Evolutionary conservation across 305 asterid species (phyloP).

Genomic region (Nicotiana rustica): DNA sequence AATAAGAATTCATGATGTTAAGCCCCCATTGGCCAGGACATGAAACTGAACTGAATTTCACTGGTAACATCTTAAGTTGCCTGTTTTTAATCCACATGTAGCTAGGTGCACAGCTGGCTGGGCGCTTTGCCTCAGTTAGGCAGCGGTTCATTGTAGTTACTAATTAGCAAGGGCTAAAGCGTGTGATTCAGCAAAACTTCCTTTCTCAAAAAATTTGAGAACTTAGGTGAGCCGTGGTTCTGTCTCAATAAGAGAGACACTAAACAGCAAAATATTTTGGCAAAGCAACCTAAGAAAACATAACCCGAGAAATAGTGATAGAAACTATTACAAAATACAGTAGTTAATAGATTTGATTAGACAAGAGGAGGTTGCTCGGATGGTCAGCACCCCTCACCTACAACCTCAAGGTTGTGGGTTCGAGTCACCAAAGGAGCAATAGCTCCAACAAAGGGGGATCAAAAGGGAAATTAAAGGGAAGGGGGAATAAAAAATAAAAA

Average conservation of each 20-base stretch:
- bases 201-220: neutral
- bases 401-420: too few relatives aligned
- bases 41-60: constrained; percentile 19
- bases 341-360: neutral
- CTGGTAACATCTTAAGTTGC: neutral
- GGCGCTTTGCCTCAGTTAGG: constrained; percentile 5
- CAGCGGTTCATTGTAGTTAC: neutral
- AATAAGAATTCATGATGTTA: constrained; percentile 21
- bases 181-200: neutral
- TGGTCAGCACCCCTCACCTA: too few relatives aligned
- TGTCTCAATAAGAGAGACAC: neutral
- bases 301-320: constrained; percentile 1
- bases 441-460: too few relatives aligned
- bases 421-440: too few relatives aligned
- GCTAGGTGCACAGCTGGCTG: neutral
- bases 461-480: too few relatives aligned
- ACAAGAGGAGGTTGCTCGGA: too few relatives aligned
- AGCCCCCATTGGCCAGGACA: neutral
- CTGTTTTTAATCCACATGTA: constrained; percentile 2
- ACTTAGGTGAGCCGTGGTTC: neutral
- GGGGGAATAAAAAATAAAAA: too few relatives aligned
- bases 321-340: neutral
- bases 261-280: neutral
- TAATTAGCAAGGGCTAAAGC: neutral
- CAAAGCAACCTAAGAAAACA: neutral